phyloP scores from a whole-genome alignment of 2,329 filamentous ascomycete species.

The Aureobasidium sp. region DNA sequence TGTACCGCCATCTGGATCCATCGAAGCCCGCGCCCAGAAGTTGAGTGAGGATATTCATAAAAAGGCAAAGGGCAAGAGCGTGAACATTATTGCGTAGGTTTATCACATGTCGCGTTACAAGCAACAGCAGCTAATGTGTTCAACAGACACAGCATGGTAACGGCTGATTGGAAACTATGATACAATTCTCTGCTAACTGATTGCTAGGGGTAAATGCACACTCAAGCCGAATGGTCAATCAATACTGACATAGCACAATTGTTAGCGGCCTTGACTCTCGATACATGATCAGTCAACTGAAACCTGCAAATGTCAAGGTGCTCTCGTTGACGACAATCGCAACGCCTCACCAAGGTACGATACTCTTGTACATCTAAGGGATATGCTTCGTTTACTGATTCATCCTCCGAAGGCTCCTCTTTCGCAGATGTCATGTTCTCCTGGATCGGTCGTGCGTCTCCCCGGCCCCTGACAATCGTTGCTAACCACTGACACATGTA shows the following conservation, averaged over 20 bases:
- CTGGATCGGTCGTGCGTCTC: conserved; percentile 44
- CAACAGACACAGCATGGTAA: conserved; percentile 49
- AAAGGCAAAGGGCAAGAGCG: conserved; percentile 49
- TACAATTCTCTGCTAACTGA: not conserved
- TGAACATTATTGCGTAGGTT: conserved; percentile 60
- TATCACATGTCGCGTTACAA: not conserved
- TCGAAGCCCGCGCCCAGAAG: conserved; percentile 50
- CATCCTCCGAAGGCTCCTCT: conserved; percentile 39
- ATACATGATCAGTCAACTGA: conserved; percentile 56
- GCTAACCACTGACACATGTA: not conserved
- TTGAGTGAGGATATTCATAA: conserved; percentile 47
- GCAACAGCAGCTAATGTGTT: not conserved
- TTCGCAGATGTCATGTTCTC: conserved; percentile 57
- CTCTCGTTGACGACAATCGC: conserved; percentile 60
- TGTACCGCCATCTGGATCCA: conserved; percentile 53
- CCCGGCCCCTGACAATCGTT: no score
- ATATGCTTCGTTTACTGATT: conserved; percentile 9
- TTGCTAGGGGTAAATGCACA: conserved; percentile 30
- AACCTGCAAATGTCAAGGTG: conserved; percentile 64
- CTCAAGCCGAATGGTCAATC: not conserved
- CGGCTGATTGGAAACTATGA: not conserved
- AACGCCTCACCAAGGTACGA: conserved; percentile 50
- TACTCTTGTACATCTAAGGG: not conserved
- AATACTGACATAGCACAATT: not conserved
- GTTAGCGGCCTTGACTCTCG: conserved; percentile 54